These are phyloP conservation scores for Cyclospora cayetanensis DNA, from an alignment of 169 alveolate genomes.

Conservation along the genomic window DNA sequence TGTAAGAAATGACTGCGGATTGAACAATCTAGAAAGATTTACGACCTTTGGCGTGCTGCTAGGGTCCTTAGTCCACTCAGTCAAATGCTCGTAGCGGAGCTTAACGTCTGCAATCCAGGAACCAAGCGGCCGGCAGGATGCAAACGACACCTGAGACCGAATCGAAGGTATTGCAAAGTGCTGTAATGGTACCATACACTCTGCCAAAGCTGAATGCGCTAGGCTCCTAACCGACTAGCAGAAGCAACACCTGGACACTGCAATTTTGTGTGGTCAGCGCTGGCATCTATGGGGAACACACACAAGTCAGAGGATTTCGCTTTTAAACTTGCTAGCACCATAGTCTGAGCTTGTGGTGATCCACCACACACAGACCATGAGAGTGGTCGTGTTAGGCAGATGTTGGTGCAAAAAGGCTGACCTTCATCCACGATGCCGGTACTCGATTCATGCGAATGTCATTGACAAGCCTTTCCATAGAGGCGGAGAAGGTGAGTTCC, in stretches of 20 bases:
- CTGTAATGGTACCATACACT: no score
- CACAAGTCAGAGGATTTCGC: no score
- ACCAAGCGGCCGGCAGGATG: conserved; percentile 92
- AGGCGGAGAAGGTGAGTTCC: conserved; percentile 92
- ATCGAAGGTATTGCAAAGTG: no score
- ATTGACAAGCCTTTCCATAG: conserved; percentile 91
- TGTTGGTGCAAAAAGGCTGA: neutral
- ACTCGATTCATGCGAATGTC: conserved; percentile 87
- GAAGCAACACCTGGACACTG: no score
- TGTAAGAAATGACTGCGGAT: conserved; percentile 96
- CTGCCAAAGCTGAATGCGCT: no score
- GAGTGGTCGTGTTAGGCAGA: no score
- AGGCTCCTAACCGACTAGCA: no score
- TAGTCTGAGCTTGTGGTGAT: no score
- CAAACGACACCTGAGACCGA: conserved; percentile 86
- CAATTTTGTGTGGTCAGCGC: no score
- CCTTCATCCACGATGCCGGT: conserved; percentile 92
- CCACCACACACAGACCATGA: no score
- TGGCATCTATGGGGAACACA: no score
- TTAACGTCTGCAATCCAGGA: conserved; percentile 93
- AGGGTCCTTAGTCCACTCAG: conserved; percentile 94
- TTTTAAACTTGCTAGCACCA: no score
- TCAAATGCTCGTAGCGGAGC: conserved; percentile 92
- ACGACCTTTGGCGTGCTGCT: conserved; percentile 88
- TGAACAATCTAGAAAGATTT: conserved; percentile 91